Percentiles rank a stretch among this genome's conserved stretches.
Conservation (phyloP, 1,284 basidiomycete genomes). For the Macrocybe sp. region DNA sequence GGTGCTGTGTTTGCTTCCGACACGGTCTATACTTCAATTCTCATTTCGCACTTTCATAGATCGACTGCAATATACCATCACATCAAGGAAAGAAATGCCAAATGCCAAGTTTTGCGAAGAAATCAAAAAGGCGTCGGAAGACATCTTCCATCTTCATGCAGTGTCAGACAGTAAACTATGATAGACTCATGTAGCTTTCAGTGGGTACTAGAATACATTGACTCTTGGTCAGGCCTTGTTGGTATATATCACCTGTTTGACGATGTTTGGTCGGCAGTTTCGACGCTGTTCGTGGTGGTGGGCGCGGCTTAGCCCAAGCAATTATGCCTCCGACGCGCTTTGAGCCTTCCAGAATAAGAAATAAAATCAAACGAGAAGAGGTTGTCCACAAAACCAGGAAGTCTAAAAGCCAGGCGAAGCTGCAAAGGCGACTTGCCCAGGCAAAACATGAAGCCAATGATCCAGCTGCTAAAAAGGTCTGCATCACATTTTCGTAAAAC, state of each 20-base stretch:
- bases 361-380: slow-evolving; percentile 83
- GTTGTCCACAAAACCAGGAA: slow-evolving; percentile 71
- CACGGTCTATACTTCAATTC: neutral
- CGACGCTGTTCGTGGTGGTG: no score
- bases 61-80: slow-evolving; percentile 76
- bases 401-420: slow-evolving; percentile 77
- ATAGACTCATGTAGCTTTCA: no score
- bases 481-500: slow-evolving; percentile 14
- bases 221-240: no score
- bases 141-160: slow-evolving; percentile 52
- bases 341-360: slow-evolving; percentile 68
- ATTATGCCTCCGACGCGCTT: slow-evolving; percentile 51
- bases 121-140: slow-evolving; percentile 61
- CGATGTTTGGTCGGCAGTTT: no score
- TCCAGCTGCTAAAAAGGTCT: slow-evolving; percentile 68
- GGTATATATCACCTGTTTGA: no score
- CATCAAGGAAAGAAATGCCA: slow-evolving; percentile 72
- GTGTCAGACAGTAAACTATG: neutral
- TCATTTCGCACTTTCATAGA: slow-evolving; percentile 34
- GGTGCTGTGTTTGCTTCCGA: slow-evolving; percentile 24
- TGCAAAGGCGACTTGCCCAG: slow-evolving; percentile 72
- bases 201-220: no score
- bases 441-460: slow-evolving; percentile 70
- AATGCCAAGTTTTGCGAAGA: slow-evolving; percentile 64
- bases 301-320: neutral